phyloP scores from a whole-genome alignment of 208 protist genomes.

The Porcisia deanei region DNA sequence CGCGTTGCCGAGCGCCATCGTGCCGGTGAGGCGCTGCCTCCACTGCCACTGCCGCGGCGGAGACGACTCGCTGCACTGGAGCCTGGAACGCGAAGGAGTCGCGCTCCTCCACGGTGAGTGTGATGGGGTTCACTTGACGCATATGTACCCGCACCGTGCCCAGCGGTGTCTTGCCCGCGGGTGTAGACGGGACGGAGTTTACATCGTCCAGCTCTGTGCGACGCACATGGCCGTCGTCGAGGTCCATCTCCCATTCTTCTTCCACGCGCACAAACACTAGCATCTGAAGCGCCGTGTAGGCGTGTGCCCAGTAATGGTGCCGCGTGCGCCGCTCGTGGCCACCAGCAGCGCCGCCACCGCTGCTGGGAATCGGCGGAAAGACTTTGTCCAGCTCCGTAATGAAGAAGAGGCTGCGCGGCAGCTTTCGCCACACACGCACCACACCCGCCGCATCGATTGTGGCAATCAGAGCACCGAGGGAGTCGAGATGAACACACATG shows the following conservation, averaged over 20 bases:
- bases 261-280: constrained; percentile 41
- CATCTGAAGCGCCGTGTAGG: constrained; percentile 31
- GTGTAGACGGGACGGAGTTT: not conserved
- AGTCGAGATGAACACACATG: constrained; percentile 46
- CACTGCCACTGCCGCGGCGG: not conserved
- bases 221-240: constrained; percentile 5
- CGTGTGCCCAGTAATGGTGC: constrained; percentile 27
- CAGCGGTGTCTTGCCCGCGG: not conserved
- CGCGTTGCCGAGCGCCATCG: constrained; percentile 1
- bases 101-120: constrained; percentile 59
- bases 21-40: not conserved
- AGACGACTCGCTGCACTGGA: constrained; percentile 20
- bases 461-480: constrained; percentile 50
- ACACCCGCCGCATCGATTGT: constrained; percentile 53
- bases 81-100: constrained; percentile 38
- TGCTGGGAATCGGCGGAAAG: constrained; percentile 23
- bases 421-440: constrained; percentile 71
- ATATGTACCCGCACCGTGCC: constrained; percentile 45
- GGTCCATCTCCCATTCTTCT: constrained; percentile 13
- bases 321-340: constrained; percentile 2
- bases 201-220: not conserved
- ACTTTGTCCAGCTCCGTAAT: constrained; percentile 50
- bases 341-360: not conserved
- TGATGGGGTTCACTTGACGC: constrained; percentile 44
- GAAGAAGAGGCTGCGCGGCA: constrained; percentile 66